Base-by-base conservation (phyloP, 352 stramenopile species). In the Phytophthora tentaculata region DNA sequence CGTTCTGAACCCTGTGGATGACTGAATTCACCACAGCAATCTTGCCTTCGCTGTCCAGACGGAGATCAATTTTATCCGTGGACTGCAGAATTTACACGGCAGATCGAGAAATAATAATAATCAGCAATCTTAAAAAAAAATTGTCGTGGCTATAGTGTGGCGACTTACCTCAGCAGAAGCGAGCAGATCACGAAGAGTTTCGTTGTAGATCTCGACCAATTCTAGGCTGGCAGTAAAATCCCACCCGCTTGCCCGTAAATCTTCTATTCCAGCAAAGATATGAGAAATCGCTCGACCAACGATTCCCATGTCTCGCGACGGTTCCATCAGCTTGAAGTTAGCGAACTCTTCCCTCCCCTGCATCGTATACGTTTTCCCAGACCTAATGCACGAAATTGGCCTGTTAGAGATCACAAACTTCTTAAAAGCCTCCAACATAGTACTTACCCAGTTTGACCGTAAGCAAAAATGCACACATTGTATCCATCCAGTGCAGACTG, bases 171-270 rank as follows among this genome's bases (percentile, higher is more conserved):
- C 76, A 35, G 49, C 56, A n/a, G 78, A 64, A 43, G 86, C 77
- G 26, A 99, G 76, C 37, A 99, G 64, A 62, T 99, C 97, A 10
- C 90, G 81, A 32, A 99, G 80, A 14, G 96, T 92, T 74, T 99
- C 97, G 62, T 99, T 99, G 85, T 99, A 99, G 52, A 99, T 98
- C 79, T 99, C 97, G 23, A 99, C 83, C 71, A 99, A 86, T 67
- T 95, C 87, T 24, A 95, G 53, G 23, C 63, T 89, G 12, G 92
- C 77, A 17, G 51, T 66, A 50, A 94, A 95, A n/a, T 79, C 63
- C 89, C 89, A 96, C 19, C 88, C 86, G 28, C 84, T 91, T 19
- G 74, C 74, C 16, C 62, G 71, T 48, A 94, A 66, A 24, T 91
- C 80, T 12, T 77, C 78, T 28, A 92, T 86, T 8, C 77, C 79